A percentile compares a stretch with the other conserved stretches of the same genome.
Conservation (phyloP, 2,329 filamentous ascomycete genomes). For the Aspergillaceae sp. region DNA sequence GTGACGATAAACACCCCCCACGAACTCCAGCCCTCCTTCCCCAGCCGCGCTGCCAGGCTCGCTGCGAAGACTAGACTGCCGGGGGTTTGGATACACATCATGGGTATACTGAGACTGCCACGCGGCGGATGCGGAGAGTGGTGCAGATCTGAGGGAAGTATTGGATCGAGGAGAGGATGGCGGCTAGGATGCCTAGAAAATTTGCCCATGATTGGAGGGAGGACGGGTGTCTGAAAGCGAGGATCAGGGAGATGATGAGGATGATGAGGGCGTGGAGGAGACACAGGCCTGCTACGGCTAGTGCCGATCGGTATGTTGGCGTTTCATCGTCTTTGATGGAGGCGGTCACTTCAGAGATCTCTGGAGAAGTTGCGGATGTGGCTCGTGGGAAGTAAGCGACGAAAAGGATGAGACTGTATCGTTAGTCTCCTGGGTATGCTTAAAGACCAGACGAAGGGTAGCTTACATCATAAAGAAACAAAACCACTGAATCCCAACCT, state of each 20-base stretch:
- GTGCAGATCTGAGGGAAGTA: constrained; percentile 94
- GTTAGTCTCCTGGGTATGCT: neutral
- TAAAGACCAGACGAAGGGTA: neutral
- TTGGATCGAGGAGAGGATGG: constrained; percentile 72
- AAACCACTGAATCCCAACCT: constrained; percentile 84
- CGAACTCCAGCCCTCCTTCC: constrained; percentile 80
- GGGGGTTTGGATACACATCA: constrained; percentile 97
- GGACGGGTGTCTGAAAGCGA: constrained; percentile 54
- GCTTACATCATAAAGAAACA: constrained; percentile 87
- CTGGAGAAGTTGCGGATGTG: constrained; percentile 40
- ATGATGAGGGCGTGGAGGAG: constrained; percentile 67
- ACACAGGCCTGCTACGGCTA: constrained; percentile 64
- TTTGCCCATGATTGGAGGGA: constrained; percentile 75
- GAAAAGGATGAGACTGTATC: constrained; percentile 73
- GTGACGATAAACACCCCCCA: constrained; percentile 90
- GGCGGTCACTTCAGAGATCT: constrained; percentile 24
- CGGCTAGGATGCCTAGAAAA: constrained; percentile 69
- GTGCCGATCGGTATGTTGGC: constrained; percentile 68
- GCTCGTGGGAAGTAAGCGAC: constrained; percentile 81
- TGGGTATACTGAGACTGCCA: constrained; percentile 86
- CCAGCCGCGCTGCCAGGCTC: constrained; percentile 72
- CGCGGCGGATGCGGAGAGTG: constrained; percentile 74
- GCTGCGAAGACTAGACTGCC: constrained; percentile 83
- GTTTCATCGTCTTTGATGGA: constrained; percentile 36
- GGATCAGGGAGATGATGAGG: constrained; percentile 54